Evolutionary conservation across 2,329 filamentous ascomycete genomes (phyloP).

Genomic region (Penicillium nordicum): DNA sequence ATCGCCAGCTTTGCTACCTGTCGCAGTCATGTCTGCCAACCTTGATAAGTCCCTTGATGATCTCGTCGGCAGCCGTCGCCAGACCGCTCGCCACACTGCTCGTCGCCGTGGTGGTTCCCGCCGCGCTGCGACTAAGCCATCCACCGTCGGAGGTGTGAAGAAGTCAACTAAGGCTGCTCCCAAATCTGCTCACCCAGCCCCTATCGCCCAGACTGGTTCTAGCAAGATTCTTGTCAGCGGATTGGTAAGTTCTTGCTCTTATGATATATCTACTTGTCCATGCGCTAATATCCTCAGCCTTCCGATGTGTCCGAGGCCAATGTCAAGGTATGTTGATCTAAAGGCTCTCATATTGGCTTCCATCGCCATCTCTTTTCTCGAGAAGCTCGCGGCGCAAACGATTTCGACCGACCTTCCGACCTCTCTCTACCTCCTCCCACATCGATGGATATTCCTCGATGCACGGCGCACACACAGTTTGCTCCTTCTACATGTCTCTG

Average conservation of each 20-base stretch:
- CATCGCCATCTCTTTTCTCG: slow-evolving; percentile 59
- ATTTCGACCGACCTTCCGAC: slow-evolving; percentile 33
- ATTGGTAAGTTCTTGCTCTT: slow-evolving; percentile 65
- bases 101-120: slow-evolving; percentile 44
- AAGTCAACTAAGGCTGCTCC: slow-evolving; percentile 57
- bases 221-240: slow-evolving; percentile 99
- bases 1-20: slow-evolving; percentile 15
- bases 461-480: slow-evolving; percentile 32
- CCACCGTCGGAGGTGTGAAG: slow-evolving; percentile 78
- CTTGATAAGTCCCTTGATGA: slow-evolving; percentile 96
- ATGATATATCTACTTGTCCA: neutral
- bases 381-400: slow-evolving; percentile 40
- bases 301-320: slow-evolving; percentile 93
- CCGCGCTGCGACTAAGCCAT: slow-evolving; percentile 52
- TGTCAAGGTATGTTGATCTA: slow-evolving; percentile 99
- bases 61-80: slow-evolving; percentile 76
- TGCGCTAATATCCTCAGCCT: slow-evolving; percentile 64
- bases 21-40: slow-evolving; percentile 77
- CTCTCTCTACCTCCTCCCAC: slow-evolving; percentile 22
- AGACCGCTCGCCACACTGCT: slow-evolving; percentile 45
- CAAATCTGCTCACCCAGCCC: slow-evolving; percentile 62
- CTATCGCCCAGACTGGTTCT: slow-evolving; percentile 61
- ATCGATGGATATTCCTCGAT: slow-evolving; percentile 26
- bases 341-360: slow-evolving; percentile 69
- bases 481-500: slow-evolving; percentile 36